Percentiles rank a stretch among this genome's conserved stretches.
Conservation (phyloP, 2,329 filamentous ascomycete genomes). For the Cladosporium halotolerans region DNA sequence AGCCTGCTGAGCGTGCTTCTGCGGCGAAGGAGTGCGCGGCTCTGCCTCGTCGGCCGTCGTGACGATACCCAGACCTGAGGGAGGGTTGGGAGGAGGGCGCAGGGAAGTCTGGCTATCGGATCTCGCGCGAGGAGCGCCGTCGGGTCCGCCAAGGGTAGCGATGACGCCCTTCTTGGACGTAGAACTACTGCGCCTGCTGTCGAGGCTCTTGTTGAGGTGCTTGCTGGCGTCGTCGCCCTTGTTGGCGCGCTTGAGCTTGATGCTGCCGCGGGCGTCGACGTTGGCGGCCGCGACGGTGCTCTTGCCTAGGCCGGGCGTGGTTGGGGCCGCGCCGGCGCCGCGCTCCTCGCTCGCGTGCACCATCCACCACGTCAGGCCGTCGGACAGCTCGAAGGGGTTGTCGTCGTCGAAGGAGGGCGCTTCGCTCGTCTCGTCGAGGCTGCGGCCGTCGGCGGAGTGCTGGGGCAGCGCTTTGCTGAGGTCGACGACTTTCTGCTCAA, state of each 20-base stretch:
- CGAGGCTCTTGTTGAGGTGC: constrained; percentile 70
- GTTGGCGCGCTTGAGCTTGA: constrained; percentile 41
- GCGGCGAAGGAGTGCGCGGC: neutral
- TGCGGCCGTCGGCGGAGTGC: constrained; percentile 28
- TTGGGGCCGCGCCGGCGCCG: constrained; percentile 59
- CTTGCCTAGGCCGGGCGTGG: constrained; percentile 87
- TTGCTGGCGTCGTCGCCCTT: constrained; percentile 41
- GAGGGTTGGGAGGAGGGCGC: constrained; percentile 10
- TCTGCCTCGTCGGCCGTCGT: neutral
- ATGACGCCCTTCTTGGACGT: constrained; percentile 70
- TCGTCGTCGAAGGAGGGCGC: constrained; percentile 67
- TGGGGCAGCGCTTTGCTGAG: constrained; percentile 60
- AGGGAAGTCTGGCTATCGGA: constrained; percentile 20
- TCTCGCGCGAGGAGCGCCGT: constrained; percentile 14
- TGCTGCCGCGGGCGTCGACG: constrained; percentile 74
- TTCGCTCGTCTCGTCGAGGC: constrained; percentile 48
- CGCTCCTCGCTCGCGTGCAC: constrained; percentile 93
- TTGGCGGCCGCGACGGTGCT: constrained; percentile 83
- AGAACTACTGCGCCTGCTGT: constrained; percentile 83
- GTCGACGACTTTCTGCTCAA: constrained; percentile 91
- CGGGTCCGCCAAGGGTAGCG: constrained; percentile 3
- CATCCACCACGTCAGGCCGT: constrained; percentile 92
- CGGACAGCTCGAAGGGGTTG: constrained; percentile 93
- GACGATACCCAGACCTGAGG: constrained; percentile 8
- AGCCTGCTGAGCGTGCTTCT: neutral